These are phyloP conservation scores for Chytridiales sp. DNA, from an alignment of 371 early-diverging fungal genomes.

Conservation along the genomic window DNA sequence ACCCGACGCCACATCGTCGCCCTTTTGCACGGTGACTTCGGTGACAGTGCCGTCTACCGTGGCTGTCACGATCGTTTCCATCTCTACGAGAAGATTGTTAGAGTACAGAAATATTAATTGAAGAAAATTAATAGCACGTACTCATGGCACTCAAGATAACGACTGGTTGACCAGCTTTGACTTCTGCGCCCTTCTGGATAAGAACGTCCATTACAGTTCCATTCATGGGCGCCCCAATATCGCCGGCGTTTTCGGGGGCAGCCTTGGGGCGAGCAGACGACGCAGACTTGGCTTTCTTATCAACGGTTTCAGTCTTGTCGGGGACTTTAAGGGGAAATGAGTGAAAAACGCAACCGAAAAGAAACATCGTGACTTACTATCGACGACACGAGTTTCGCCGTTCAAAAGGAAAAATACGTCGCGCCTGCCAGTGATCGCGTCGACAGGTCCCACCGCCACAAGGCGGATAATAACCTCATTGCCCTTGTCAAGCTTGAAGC, in stretches of 20 bases:
- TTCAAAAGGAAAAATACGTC: conserved; percentile 95
- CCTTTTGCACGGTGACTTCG: conserved; percentile 65
- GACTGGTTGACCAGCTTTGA: conserved; percentile 88
- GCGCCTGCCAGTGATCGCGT: conserved; percentile 70
- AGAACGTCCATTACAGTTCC: conserved; percentile 90
- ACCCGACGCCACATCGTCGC: conserved; percentile 76
- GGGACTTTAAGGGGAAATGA: conserved; percentile 18
- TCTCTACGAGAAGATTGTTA: conserved; percentile 48
- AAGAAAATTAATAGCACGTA: conserved; percentile 13
- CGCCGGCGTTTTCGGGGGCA: conserved; percentile 69
- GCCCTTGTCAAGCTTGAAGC: conserved; percentile 82
- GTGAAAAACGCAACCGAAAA: conserved; percentile 4
- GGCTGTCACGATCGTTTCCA: conserved; percentile 91
- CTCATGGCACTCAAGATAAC: conserved; percentile 92
- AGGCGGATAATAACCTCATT: conserved; percentile 74
- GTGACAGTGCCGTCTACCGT: conserved; percentile 76
- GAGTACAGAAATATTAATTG: conserved; percentile 1
- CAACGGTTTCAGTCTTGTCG: conserved; percentile 27
- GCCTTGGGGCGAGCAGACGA: conserved; percentile 70
- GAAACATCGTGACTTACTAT: conserved; percentile 17
- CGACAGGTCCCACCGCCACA: conserved; percentile 83
- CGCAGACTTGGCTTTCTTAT: conserved; percentile 31
- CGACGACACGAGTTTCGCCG: conserved; percentile 87
- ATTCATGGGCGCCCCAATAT: conserved; percentile 95
- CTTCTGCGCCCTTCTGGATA: conserved; percentile 71